Evolutionary conservation across 2,329 filamentous ascomycete species (phyloP).

Genomic region (Gremmenia infestans): DNA sequence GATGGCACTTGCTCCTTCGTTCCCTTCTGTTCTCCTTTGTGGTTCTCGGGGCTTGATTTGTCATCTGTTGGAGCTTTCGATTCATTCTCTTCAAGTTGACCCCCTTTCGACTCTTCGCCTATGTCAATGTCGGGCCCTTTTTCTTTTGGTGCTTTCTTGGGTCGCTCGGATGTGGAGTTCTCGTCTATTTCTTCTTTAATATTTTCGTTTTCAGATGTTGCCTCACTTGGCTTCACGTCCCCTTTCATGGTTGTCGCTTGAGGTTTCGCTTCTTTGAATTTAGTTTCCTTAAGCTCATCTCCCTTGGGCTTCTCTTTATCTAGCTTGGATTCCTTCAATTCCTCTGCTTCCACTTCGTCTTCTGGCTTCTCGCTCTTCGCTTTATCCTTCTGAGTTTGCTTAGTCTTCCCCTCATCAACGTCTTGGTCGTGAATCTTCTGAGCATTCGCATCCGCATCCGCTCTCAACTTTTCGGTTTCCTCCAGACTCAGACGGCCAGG

Average conservation of each 20-base stretch:
- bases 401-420: background rate
- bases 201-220: background rate
- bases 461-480: background rate
- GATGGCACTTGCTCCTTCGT: background rate
- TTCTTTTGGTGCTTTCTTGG: background rate
- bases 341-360: background rate
- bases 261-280: background rate
- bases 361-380: background rate
- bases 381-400: background rate
- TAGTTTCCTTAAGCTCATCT: background rate
- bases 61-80: background rate
- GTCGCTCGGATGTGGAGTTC: background rate
- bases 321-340: background rate
- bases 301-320: background rate
- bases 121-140: background rate
- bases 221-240: background rate
- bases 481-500: conserved; percentile 2
- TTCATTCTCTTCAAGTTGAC: background rate
- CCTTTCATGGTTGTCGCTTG: background rate
- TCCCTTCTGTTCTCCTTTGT: background rate
- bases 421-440: background rate
- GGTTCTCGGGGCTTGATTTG: background rate
- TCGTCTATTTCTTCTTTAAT: background rate
- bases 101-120: background rate
- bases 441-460: background rate